Base-by-base conservation (phyloP, 495 filamentous ascomycete species). In the Penicillium ochrochloron region DNA sequence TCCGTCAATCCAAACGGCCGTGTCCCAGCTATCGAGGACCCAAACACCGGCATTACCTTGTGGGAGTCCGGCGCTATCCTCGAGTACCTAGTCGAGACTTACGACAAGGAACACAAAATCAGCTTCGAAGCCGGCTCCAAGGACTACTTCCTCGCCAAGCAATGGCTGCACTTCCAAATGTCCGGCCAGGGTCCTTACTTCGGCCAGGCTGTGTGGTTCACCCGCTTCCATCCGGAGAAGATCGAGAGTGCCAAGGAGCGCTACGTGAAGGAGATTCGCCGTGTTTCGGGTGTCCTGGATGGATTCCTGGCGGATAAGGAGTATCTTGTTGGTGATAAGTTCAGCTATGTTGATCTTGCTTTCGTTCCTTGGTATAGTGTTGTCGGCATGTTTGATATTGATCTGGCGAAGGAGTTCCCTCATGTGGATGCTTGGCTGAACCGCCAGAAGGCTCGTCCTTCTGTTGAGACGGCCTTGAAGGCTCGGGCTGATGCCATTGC, bases 51-150 rank as follows among this genome's bases (percentile, higher is more conserved):
- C 61, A 75, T 89, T 64, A 86, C 78, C 0, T 68, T 93, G 14
- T 92, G 88, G 88, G 90, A 92, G 68, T 89, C 86, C 6, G 90
- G 89, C 59, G 90, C 91, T 17, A 91, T 92, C 73, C 62, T 92
- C 65, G 78, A 88, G 62, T 93, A 93, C 70, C 77, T 93, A 19
- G 69, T 91, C 48, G 88, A 90, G 21, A 83, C 78, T n/a, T 93
- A 93, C 76, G 89, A 92, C 76, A 85, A 75, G 57, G 72, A 85
- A 12, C 74, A 85, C 61, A 86, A 81, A 61, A 67, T 92, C 59
- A 86, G 81, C 68, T 90, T 86, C 68, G 67, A 74, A 5, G 39
- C 75, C 15, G 80, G 79, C 34, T 75, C 81, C 1, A 73, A 72
- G 25, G 85, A 88, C 56, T 78, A 75, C 54, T 84, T 80, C 70